Conservation (phyloP, 345 rosid genomes). For the Populus simonii region DNA sequence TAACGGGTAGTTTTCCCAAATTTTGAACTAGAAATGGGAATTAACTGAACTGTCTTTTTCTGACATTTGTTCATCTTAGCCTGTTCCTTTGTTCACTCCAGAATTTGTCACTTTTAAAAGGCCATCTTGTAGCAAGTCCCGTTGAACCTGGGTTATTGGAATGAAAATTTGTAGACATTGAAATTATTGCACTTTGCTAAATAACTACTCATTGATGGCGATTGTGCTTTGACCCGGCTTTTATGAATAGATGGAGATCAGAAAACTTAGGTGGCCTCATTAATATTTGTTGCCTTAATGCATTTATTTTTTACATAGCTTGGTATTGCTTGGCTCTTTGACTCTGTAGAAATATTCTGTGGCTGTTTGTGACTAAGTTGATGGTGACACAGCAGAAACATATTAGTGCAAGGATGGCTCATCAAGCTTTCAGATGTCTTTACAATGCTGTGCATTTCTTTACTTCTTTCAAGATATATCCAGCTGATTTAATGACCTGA, state of each 20-base stretch:
- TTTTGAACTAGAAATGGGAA: neutral
- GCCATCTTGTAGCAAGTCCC: neutral
- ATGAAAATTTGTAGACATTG: neutral
- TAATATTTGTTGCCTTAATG: neutral
- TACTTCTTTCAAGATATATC: neutral
- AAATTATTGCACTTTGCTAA: neutral
- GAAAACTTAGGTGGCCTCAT: neutral
- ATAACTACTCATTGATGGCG: neutral
- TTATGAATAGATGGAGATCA: neutral
- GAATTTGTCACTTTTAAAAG: neutral
- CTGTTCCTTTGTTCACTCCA: neutral
- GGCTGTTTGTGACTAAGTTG: neutral
- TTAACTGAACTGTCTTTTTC: neutral
- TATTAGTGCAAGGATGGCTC: neutral
- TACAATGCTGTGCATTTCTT: neutral
- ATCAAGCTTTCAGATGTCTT: neutral
- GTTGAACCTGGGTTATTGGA: neutral
- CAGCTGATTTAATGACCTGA: slow-evolving; percentile 5
- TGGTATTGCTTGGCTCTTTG: neutral
- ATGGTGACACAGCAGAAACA: neutral
- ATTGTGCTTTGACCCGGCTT: neutral
- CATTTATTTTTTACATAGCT: neutral
- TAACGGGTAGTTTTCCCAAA: neutral
- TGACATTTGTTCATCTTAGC: neutral
- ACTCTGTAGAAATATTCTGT: neutral